Conservation (phyloP, 2,329 filamentous ascomycete genomes). For the Sporothrix dimorphospora region DNA sequence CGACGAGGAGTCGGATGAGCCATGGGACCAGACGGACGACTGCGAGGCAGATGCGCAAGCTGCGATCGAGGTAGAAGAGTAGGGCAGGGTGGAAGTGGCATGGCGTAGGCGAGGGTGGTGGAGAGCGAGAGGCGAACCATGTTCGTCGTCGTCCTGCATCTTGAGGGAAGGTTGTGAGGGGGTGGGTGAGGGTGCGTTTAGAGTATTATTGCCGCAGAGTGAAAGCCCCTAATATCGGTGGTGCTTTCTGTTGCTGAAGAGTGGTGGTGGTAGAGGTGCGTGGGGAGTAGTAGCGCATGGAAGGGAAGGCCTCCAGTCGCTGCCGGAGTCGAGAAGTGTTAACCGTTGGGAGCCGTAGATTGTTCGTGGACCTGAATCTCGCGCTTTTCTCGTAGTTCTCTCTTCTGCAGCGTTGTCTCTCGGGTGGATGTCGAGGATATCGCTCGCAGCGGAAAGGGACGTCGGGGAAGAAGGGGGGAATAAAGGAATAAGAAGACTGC, state of each 20-base stretch:
- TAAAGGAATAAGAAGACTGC: constrained; percentile 41
- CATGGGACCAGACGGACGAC: constrained; percentile 77
- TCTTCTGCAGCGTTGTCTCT: constrained; percentile 23
- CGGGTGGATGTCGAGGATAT: constrained; percentile 7
- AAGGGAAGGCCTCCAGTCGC: constrained; percentile 33
- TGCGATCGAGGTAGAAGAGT: constrained; percentile 67
- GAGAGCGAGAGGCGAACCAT: constrained; percentile 56
- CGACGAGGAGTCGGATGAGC: constrained; percentile 40
- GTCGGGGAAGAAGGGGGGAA: constrained; percentile 20
- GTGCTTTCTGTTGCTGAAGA: constrained; percentile 9
- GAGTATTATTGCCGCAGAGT: not conserved
- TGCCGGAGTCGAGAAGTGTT: constrained; percentile 33
- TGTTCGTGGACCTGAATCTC: constrained; percentile 33
- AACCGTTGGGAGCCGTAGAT: constrained; percentile 32
- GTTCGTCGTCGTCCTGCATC: constrained; percentile 60
- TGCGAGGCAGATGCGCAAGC: constrained; percentile 77
- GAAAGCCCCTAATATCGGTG: constrained; percentile 13
- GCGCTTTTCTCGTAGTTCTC: constrained; percentile 30
- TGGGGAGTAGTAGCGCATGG: constrained; percentile 34
- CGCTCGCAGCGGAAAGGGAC: constrained; percentile 38
- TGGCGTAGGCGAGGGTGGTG: constrained; percentile 45
- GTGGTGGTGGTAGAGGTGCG: constrained; percentile 12
- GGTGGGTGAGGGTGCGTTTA: constrained; percentile 23
- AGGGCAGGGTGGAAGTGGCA: constrained; percentile 54
- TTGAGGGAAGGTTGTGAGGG: constrained; percentile 46